Evolutionary conservation across 1,284 basidiomycete species (phyloP).

Genomic region (Microbotryum saponariae): DNA sequence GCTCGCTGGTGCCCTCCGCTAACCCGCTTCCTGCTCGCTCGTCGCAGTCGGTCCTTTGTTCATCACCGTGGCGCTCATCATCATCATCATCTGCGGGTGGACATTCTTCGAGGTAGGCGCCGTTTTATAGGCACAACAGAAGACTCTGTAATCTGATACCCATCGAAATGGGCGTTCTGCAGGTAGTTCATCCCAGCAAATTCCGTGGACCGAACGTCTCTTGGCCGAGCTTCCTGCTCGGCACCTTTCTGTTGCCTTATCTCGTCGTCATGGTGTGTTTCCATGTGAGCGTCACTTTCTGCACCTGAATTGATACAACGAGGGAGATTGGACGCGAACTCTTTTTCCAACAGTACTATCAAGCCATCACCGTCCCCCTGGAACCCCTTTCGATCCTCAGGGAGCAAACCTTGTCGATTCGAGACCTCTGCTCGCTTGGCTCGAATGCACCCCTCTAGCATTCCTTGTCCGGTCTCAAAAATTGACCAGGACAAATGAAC

Average conservation of each 20-base stretch:
- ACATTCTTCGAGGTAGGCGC: slow-evolving; percentile 54
- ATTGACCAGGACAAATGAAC: background rate
- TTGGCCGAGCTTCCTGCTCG: slow-evolving; percentile 18
- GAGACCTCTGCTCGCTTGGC: background rate
- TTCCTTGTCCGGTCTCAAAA: background rate
- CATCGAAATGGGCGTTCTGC: background rate
- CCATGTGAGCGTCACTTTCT: slow-evolving; percentile 18
- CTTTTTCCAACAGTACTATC: slow-evolving; percentile 29
- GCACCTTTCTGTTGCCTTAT: slow-evolving; percentile 25
- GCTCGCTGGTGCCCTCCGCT: background rate
- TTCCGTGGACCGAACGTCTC: slow-evolving; percentile 30
- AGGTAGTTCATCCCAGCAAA: slow-evolving; percentile 23
- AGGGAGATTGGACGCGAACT: background rate
- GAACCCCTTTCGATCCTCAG: slow-evolving; percentile 12
- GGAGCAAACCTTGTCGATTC: background rate
- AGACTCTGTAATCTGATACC: background rate
- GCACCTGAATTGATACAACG: too few relatives aligned
- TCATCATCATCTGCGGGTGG: slow-evolving; percentile 61
- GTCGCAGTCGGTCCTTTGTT: slow-evolving; percentile 72
- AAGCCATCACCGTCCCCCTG: slow-evolving; percentile 30
- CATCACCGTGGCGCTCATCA: slow-evolving; percentile 62
- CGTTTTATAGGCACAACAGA: slow-evolving; percentile 5
- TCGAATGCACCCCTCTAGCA: background rate
- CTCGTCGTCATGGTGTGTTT: slow-evolving; percentile 32
- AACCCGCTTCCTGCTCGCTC: slow-evolving; percentile 1